Conservation (phyloP, 2,329 filamentous ascomycete species). For the Teratosphaeria gauchensis region DNA sequence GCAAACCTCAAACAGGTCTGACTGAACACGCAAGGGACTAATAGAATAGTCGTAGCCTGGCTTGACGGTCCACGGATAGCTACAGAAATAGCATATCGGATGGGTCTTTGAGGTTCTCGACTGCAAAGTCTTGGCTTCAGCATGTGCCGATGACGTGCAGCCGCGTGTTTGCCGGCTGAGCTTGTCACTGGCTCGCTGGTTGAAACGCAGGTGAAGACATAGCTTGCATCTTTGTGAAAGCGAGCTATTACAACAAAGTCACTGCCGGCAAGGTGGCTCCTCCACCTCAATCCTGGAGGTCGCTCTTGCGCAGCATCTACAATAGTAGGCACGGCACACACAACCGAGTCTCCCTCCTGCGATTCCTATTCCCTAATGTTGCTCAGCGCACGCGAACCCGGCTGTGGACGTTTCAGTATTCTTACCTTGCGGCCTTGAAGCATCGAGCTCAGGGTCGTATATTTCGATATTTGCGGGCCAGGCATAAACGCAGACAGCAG, state of each 20-base stretch:
- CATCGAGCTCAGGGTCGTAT: constrained; percentile 64
- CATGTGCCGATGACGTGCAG: background rate
- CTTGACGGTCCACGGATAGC: background rate
- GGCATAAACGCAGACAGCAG: constrained; percentile 26
- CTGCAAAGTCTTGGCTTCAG: background rate
- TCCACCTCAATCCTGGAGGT: constrained; percentile 19
- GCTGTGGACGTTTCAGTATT: constrained; percentile 61
- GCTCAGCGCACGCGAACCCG: constrained; percentile 46
- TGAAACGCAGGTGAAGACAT: background rate
- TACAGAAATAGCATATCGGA: background rate
- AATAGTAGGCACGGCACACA: constrained; percentile 4
- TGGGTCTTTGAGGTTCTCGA: background rate
- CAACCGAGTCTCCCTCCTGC: constrained; percentile 37
- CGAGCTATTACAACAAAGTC: background rate
- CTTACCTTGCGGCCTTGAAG: constrained; percentile 62
- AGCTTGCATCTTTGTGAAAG: background rate
- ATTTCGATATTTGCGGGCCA: constrained; percentile 41
- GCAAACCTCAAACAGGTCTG: background rate
- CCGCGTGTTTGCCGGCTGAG: background rate
- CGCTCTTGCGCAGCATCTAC: constrained; percentile 5
- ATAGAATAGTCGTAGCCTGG: background rate
- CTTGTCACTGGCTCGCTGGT: background rate
- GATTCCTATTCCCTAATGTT: constrained; percentile 48
- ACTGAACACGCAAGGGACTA: background rate
- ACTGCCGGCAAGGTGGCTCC: background rate